Evolutionary conservation across 2,329 filamentous ascomycete genomes (phyloP), one percentile per base, ranked within the genome.

Genomic region (Apiospora koreana): DNA sequence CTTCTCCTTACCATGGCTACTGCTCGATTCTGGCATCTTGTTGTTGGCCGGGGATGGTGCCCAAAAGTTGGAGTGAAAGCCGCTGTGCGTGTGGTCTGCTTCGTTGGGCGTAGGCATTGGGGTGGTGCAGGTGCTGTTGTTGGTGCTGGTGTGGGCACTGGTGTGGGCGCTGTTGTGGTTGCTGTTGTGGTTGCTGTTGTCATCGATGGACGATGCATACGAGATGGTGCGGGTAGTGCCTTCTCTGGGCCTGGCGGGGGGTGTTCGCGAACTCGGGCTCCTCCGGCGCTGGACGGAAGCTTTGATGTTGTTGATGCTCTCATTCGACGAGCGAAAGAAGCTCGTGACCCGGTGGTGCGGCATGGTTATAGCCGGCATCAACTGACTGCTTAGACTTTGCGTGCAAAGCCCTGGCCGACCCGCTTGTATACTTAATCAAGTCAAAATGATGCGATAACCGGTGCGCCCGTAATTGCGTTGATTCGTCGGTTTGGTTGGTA

Each of bases 331-430:
- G 74, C 86, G 86, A 74, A 89, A 83, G 79, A 90, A 89, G 77
- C 84, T 86, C 77, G 85, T 81, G 73, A 90, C 87, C 71, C 85
- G 82, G 81, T 89, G 86, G 81, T 89, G 86, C 77, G 87, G 87
- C 88, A 89, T 90, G 68, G 77, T 82, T 76, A 69, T 65, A 41
- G 67, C 65, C 65, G 64, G 71, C 62, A 66, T 68, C 69, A 58
- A 69, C 62, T 35, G 42, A 46, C 50, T 35, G 50, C 23, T 50
- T 48, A 48, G n/a, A 43, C 41, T 18, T 48, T 48, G 46, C 41
- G 41, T 12, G 41, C 41, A 43, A 48, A 48, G 46, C 46, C 46
- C 48, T 50, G 48, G n/a, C 12, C 12, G 50, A 58, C 50, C 50
- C 50, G 50, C 50, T 58, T 58, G 50, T 12, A 41, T 10, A 10